Conservation (phyloP, 2,329 filamentous ascomycete genomes). For the Xylaria sp. region DNA sequence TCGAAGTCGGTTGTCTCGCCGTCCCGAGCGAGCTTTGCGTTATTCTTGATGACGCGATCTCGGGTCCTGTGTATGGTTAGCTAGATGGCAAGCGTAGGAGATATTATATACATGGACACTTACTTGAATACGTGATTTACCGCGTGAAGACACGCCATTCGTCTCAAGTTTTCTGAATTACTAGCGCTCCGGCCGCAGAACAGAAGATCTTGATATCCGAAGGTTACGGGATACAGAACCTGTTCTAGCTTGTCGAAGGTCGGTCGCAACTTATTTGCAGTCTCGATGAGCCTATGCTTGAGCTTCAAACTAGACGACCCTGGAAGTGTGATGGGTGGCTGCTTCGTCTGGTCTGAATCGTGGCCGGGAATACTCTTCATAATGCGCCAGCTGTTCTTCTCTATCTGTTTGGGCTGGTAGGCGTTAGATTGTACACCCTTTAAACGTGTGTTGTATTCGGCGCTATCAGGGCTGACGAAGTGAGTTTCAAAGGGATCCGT, state of each 20-base stretch:
- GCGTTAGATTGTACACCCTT: constrained; percentile 60
- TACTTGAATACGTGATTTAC: constrained; percentile 92
- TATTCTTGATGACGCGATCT: constrained; percentile 93
- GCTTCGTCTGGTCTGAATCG: constrained; percentile 48
- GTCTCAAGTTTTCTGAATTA: constrained; percentile 75
- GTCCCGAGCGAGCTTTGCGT: constrained; percentile 77
- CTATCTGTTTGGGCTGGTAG: constrained; percentile 62
- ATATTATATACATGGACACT: constrained; percentile 42
- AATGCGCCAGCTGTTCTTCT: constrained; percentile 59
- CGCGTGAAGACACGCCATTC: constrained; percentile 81
- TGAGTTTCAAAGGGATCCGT: constrained; percentile 83
- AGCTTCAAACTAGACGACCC: constrained; percentile 65
- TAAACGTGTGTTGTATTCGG: constrained; percentile 64
- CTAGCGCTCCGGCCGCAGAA: constrained; percentile 76
- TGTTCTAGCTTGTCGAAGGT: constrained; percentile 71
- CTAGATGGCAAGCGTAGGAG: not conserved
- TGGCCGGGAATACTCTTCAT: constrained; percentile 59
- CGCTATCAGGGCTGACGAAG: constrained; percentile 75
- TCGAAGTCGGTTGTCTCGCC: constrained; percentile 73
- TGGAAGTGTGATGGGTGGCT: constrained; percentile 51
- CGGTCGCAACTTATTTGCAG: constrained; percentile 63
- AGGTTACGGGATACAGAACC: constrained; percentile 75
- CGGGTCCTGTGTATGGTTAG: constrained; percentile 68
- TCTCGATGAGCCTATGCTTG: constrained; percentile 74
- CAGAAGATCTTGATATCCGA: constrained; percentile 83